Evolutionary conservation across 345 rosid species (phyloP).

Genomic region (Combretum micranthum): DNA sequence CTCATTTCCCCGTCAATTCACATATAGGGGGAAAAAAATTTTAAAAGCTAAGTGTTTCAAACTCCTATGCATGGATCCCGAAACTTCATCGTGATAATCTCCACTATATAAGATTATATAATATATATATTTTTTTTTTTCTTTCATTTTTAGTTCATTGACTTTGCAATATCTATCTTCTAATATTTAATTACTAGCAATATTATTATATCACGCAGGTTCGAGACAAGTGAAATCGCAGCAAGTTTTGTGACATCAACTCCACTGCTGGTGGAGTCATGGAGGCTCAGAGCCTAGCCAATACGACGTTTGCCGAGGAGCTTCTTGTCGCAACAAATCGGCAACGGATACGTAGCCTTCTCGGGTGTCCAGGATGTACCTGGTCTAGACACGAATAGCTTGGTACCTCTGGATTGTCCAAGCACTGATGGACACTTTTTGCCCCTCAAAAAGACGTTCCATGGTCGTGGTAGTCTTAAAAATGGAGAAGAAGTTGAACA

Average conservation of each 20-base stretch:
- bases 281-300: constrained; percentile 47
- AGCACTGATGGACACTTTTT: constrained; percentile 21
- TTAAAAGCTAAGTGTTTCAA: no score
- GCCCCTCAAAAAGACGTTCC: neutral
- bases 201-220: constrained; percentile 15
- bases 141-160: no score
- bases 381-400: neutral
- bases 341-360: constrained; percentile 44
- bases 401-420: neutral
- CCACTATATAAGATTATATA: neutral
- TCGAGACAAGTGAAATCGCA: constrained; percentile 71
- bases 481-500: constrained; percentile 33
- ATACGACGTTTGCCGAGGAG: constrained; percentile 2
- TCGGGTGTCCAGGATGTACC: constrained; percentile 18
- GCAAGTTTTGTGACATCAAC: constrained; percentile 55
- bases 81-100: constrained; percentile 5
- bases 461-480: no score
- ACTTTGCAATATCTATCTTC: neutral
- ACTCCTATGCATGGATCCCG: neutral
- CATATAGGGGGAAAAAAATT: no score
- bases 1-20: no score
- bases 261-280: constrained; percentile 39
- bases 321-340: constrained; percentile 24
- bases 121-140: no score
- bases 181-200: neutral